These are phyloP conservation scores for Hibiscus mutabilis DNA, from an alignment of 345 rosid species.

Conservation along the genomic window DNA sequence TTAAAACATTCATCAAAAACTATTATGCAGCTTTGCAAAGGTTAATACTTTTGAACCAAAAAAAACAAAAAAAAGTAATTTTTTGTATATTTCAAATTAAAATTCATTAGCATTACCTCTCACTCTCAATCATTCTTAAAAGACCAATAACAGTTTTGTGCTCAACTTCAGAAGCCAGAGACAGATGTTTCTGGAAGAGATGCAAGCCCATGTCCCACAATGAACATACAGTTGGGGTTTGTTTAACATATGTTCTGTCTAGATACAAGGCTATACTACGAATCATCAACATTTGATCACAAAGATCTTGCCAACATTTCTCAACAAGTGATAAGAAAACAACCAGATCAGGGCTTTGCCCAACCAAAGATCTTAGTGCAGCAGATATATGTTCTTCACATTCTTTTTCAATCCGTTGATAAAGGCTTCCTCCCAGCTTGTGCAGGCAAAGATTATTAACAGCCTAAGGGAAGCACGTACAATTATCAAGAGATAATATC, in stretches of 20 bases:
- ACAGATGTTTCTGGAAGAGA: conserved; percentile 84
- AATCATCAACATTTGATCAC: conserved; percentile 92
- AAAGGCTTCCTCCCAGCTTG: conserved; percentile 87
- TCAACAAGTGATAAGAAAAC: conserved; percentile 87
- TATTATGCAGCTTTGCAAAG: background rate
- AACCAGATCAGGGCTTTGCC: conserved; percentile 88
- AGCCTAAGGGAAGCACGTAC: conserved; percentile 43
- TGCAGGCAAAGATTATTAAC: conserved; percentile 84
- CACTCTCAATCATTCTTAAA: conserved; percentile 80
- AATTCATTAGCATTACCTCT: conserved; percentile 48
- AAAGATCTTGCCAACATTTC: conserved; percentile 93
- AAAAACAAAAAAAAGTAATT: background rate
- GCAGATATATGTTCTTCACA: conserved; percentile 76
- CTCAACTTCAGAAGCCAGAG: conserved; percentile 76
- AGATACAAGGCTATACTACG: conserved; percentile 91
- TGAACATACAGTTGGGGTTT: conserved; percentile 70
- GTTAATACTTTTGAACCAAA: background rate
- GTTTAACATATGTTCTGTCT: conserved; percentile 91
- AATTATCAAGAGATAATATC: conserved; percentile 9
- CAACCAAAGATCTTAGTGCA: conserved; percentile 71
- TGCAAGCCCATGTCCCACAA: conserved; percentile 99
- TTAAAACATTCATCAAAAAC: background rate
- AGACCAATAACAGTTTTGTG: conserved; percentile 92
- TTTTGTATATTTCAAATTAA: background rate
- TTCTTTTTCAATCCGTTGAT: conserved; percentile 77